Conservation (phyloP, 2,329 filamentous ascomycete genomes). For the Alternaria incomplexa region DNA sequence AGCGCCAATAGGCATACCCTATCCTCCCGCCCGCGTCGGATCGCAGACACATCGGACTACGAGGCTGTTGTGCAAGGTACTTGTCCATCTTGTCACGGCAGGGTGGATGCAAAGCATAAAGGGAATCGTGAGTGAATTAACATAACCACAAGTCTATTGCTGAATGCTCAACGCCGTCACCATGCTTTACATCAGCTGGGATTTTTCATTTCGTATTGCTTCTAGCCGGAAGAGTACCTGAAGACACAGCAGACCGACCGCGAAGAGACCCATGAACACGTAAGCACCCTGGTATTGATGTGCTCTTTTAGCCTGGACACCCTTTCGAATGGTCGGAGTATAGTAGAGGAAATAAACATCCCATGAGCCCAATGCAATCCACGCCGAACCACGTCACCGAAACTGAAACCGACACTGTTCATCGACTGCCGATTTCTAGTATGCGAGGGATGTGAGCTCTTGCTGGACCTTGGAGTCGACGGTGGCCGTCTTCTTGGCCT, state of each 20-base stretch:
- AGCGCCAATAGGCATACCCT: constrained; percentile 19
- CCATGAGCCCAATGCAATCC: constrained; percentile 49
- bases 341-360: constrained; percentile 46
- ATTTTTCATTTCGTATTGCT: constrained; percentile 49
- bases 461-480: constrained; percentile 85
- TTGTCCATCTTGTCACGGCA: neutral
- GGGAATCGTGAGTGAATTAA: constrained; percentile 31
- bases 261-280: constrained; percentile 49
- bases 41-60: neutral
- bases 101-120: neutral
- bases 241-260: constrained; percentile 44
- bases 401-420: constrained; percentile 37
- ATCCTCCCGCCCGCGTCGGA: constrained; percentile 12
- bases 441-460: constrained; percentile 88
- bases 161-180: constrained; percentile 41
- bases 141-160: constrained; percentile 15
- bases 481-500: constrained; percentile 90
- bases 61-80: neutral
- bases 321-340: constrained; percentile 46
- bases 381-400: constrained; percentile 43
- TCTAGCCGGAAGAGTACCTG: constrained; percentile 48
- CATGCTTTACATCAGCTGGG: constrained; percentile 44
- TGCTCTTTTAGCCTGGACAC: constrained; percentile 50
- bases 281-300: constrained; percentile 43
- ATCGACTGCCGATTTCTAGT: constrained; percentile 66